phyloP scores from a whole-genome alignment of 1,139 yeast species.

The Arxiozyma slooffiae region DNA sequence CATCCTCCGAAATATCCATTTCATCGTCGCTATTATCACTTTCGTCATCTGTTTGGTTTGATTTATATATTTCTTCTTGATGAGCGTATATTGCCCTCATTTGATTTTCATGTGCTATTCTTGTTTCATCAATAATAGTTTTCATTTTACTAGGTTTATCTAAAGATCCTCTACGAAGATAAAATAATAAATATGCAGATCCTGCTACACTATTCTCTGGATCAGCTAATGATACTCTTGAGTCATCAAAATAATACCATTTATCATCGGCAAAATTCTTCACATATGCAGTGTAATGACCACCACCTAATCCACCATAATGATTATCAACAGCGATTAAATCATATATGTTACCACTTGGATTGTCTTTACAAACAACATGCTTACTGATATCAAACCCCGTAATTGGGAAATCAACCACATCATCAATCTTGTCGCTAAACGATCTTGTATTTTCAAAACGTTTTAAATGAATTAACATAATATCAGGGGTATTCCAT shows the following conservation, averaged over 20 bases:
- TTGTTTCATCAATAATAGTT: conserved; percentile 28
- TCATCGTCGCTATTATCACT: conserved; percentile 5
- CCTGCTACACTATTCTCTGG: conserved; percentile 60
- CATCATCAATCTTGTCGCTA: conserved; percentile 80
- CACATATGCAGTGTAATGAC: conserved; percentile 89
- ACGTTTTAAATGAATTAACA: conserved; percentile 82
- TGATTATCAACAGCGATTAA: conserved; percentile 90
- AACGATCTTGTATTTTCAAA: conserved; percentile 79
- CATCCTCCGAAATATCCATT: not conserved
- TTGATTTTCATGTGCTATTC: conserved; percentile 25
- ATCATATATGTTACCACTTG: conserved; percentile 52
- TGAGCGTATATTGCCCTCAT: conserved; percentile 13
- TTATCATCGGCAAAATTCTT: conserved; percentile 64
- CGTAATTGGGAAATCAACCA: conserved; percentile 79
- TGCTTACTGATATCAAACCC: conserved; percentile 64
- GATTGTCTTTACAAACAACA: conserved; percentile 36
- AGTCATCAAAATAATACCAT: conserved; percentile 91
- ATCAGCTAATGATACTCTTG: conserved; percentile 54
- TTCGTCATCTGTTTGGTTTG: conserved; percentile 19
- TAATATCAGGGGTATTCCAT: conserved; percentile 85
- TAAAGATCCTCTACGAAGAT: conserved; percentile 43
- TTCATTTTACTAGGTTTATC: conserved; percentile 7
- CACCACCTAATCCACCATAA: conserved; percentile 94
- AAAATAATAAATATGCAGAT: conserved; percentile 82
- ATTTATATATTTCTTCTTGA: conserved; percentile 20